These are phyloP conservation scores for Phaeomoniella chlamydospora DNA, from an alignment of 2,329 filamentous ascomycete species.

Conservation along the genomic window DNA sequence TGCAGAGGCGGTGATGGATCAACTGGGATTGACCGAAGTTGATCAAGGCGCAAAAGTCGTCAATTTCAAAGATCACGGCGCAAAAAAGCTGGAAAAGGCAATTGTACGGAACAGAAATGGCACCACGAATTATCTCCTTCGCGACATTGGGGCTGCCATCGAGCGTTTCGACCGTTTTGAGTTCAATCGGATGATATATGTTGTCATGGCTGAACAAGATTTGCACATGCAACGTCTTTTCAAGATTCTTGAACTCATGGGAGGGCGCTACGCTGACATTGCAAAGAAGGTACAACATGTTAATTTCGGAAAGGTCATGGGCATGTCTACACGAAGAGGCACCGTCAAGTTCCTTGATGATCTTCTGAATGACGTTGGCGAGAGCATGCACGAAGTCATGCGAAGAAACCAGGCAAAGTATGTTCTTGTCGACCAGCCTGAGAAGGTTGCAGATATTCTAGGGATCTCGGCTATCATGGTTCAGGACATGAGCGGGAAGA, in stretches of 20 bases:
- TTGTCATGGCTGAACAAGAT: slow-evolving; percentile 50
- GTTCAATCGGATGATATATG: slow-evolving; percentile 57
- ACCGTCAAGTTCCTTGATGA: slow-evolving; percentile 64
- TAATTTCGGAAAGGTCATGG: slow-evolving; percentile 53
- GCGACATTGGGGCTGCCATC: slow-evolving; percentile 52
- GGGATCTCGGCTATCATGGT: slow-evolving; percentile 96
- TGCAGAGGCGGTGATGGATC: slow-evolving; percentile 44
- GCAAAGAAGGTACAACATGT: slow-evolving; percentile 46
- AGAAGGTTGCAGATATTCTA: slow-evolving; percentile 67
- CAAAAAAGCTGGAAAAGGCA: slow-evolving; percentile 53
- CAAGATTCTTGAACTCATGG: slow-evolving; percentile 50
- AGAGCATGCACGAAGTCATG: slow-evolving; percentile 98
- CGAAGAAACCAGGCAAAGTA: slow-evolving; percentile 82
- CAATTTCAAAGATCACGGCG: slow-evolving; percentile 53
- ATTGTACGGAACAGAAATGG: slow-evolving; percentile 54
- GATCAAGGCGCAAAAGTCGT: slow-evolving; percentile 54
- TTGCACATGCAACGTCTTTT: slow-evolving; percentile 50
- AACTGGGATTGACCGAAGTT: slow-evolving; percentile 46
- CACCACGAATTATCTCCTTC: slow-evolving; percentile 52
- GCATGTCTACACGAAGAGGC: slow-evolving; percentile 50
- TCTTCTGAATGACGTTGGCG: slow-evolving; percentile 64
- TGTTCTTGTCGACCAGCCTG: slow-evolving; percentile 71
- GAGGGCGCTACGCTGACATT: slow-evolving; percentile 36
- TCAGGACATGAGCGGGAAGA: slow-evolving; percentile 93
- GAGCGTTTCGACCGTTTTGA: slow-evolving; percentile 48